A percentile compares a stretch with the other conserved stretches of the same genome.
phyloP scores from a whole-genome alignment of 108 stramenopile genomes.

The Cyclotella cryptica region DNA sequence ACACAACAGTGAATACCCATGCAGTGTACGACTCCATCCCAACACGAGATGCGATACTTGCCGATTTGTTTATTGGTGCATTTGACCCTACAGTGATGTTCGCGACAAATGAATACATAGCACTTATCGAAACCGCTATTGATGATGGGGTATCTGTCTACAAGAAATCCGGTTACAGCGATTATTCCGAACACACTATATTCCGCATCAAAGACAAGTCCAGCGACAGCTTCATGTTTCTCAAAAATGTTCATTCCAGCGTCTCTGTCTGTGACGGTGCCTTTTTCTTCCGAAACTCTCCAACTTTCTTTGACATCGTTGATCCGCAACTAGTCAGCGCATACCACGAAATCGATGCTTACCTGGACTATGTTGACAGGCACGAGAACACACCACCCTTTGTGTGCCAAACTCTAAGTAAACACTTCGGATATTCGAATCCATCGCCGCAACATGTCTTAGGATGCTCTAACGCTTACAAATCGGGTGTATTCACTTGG shows the following conservation, averaged over 20 bases:
- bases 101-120: conserved; percentile 6
- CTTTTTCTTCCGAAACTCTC: conserved; percentile 36
- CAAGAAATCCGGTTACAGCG: neutral
- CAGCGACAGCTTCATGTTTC: conserved; percentile 17
- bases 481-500: conserved; percentile 19
- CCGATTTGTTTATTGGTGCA: conserved; percentile 30
- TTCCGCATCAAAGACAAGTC: conserved; percentile 27
- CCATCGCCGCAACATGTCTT: no score
- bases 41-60: conserved; percentile 32
- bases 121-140: neutral
- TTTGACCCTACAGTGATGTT: conserved; percentile 21
- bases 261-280: conserved; percentile 32
- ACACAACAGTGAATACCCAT: conserved; percentile 27
- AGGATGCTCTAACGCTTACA: conserved; percentile 27
- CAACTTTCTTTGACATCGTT: conserved; percentile 30
- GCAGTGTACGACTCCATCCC: conserved; percentile 33
- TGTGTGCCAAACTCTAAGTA: conserved; percentile 38
- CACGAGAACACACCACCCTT: conserved; percentile 64
- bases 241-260: conserved; percentile 38
- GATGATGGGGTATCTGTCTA: conserved; percentile 31
- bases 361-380: conserved; percentile 47
- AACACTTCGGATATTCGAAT: conserved; percentile 60
- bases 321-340: conserved; percentile 34
- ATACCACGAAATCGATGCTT: conserved; percentile 55
- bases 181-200: conserved; percentile 32